Conservation (phyloP, 139 green algal species). For the Cymbomonas tetramitiformis region DNA sequence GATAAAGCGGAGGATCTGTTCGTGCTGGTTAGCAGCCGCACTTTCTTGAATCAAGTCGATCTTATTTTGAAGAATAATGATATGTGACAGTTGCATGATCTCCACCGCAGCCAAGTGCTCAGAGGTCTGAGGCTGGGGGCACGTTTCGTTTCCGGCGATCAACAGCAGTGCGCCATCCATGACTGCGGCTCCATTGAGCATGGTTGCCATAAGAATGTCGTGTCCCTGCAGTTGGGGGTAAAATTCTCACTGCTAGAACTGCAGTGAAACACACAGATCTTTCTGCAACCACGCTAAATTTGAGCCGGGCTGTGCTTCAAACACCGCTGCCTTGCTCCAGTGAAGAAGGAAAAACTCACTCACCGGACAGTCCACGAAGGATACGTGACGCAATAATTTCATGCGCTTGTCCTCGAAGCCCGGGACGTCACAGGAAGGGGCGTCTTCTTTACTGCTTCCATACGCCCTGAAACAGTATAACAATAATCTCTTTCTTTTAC, state of each 20-base stretch:
- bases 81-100: conserved; percentile 92
- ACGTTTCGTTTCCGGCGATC: conserved; percentile 94
- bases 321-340: background rate
- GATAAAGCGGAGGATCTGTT: conserved; percentile 86
- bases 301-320: too few relatives aligned
- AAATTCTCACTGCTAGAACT: background rate
- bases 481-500: too few relatives aligned
- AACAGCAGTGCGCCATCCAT: conserved; percentile 98
- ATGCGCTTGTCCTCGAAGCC: conserved; percentile 66
- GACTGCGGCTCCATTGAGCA: conserved; percentile 97
- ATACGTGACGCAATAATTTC: conserved; percentile 88
- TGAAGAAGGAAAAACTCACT: background rate
- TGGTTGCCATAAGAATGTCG: conserved; percentile 99
- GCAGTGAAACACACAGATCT: background rate
- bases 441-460: conserved; percentile 75
- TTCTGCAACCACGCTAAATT: too few relatives aligned
- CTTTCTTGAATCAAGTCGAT: conserved; percentile 85
- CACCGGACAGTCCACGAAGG: conserved; percentile 97
- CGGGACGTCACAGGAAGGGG: conserved; percentile 51
- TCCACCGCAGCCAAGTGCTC: conserved; percentile 95
- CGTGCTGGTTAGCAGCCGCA: conserved; percentile 78
- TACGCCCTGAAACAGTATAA: too few relatives aligned
- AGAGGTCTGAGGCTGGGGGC: conserved; percentile 90
- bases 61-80: conserved; percentile 88
- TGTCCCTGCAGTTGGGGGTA: conserved; percentile 62